Evolutionary conservation across 2,329 filamentous ascomycete species (phyloP).

Genomic region (Colletotrichum lupini): DNA sequence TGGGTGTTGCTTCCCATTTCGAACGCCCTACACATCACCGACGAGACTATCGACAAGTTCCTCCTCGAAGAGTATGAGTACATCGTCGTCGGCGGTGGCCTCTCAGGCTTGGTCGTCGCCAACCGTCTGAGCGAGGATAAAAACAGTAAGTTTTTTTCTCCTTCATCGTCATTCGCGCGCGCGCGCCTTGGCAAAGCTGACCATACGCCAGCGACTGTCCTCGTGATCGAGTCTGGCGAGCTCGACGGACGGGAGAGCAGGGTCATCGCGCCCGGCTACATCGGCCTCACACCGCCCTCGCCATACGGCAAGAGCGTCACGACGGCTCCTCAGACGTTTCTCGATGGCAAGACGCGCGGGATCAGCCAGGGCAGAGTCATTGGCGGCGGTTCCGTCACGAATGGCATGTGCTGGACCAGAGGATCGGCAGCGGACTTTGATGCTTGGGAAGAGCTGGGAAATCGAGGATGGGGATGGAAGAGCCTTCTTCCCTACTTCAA

Average conservation of each 20-base stretch:
- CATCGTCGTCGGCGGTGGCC: slow-evolving; percentile 58
- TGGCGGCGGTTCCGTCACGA: slow-evolving; percentile 53
- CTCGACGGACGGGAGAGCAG: slow-evolving; percentile 33
- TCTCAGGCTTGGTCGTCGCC: slow-evolving; percentile 56
- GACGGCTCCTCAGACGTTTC: slow-evolving; percentile 44
- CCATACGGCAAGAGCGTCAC: slow-evolving; percentile 45
- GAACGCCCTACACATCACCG: slow-evolving; percentile 22
- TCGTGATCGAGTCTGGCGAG: slow-evolving; percentile 37
- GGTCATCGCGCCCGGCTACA: slow-evolving; percentile 36
- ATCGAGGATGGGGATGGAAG: slow-evolving; percentile 54
- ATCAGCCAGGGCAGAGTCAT: slow-evolving; percentile 51
- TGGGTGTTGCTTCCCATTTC: slow-evolving; percentile 6
- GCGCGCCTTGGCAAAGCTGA: background rate
- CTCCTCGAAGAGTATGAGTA: slow-evolving; percentile 45
- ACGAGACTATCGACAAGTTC: slow-evolving; percentile 20
- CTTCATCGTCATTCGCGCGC: background rate
- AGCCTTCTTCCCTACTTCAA: slow-evolving; percentile 60
- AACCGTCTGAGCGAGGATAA: slow-evolving; percentile 54
- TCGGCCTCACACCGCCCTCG: slow-evolving; percentile 31
- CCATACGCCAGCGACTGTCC: slow-evolving; percentile 28
- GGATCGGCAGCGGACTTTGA: slow-evolving; percentile 54
- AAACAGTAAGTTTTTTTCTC: slow-evolving; percentile 19
- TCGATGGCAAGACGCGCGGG: slow-evolving; percentile 47
- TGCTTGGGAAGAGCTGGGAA: slow-evolving; percentile 54
- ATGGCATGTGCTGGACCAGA: slow-evolving; percentile 54